Base-by-base conservation (phyloP, 176 grass and related monocot genomes). In the Lolium multiflorum region DNA sequence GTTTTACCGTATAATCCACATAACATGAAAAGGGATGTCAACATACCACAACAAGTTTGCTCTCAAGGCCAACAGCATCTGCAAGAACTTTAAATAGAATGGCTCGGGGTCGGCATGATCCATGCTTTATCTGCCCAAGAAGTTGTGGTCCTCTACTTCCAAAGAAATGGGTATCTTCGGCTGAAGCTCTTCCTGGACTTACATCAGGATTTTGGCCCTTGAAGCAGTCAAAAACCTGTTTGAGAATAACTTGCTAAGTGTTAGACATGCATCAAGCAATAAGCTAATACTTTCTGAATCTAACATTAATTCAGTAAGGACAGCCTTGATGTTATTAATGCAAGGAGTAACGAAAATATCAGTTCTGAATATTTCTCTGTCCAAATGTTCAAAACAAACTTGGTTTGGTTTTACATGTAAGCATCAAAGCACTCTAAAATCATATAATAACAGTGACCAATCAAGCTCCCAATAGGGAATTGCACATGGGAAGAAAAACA, bases 71-170 rank as follows among this genome's bases (percentile, higher is more conserved):
- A 90, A 99, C 91, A 74, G 97, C 89, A 91, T 99, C 97, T 76
- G 97, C 89, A 87, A 99, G 97, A 91, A 93, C 92, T 85, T 99
- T 99, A 92, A 99, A 99, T 75, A 99, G 89, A 88, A 99, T 91
- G 83, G 97, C 92, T 72, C 97, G 87, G 37, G 97, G 97, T 82
- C 94, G 88, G 73, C 97, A 99, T 84, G 97, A 99, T 74, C 97
- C 97, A 87, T 99, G 89, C 62, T 31, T 94, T 94, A 99, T 99
- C 89, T 99, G 97, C 43, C 97, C 97, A 80, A 99, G 82, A 88
- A 99, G 92, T 89, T 94, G 97, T 71, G 93, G 82, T 51, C 94
- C 90, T 90, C 83, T 94, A 79, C 88, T 92, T 67, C 95, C 97
- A 55, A 87, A 91, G 78, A 94, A 93, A 84, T 93, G 90, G 57